phyloP scores from a whole-genome alignment of 768 basidiomycete genomes.

The Calocybe indica region DNA sequence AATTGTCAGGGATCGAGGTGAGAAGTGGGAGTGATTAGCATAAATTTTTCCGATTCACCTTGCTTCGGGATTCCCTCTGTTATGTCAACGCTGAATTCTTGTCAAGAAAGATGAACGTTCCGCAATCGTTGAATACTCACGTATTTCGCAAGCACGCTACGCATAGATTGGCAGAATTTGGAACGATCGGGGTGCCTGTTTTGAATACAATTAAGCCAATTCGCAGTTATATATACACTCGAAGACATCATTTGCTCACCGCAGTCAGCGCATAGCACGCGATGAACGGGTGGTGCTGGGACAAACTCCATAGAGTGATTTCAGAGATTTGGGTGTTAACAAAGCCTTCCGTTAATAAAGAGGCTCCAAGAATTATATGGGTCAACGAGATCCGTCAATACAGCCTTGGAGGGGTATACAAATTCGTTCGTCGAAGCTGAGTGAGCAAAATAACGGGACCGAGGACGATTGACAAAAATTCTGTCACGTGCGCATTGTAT shows the following conservation, averaged over 20 bases:
- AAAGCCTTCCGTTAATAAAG: too few relatives aligned
- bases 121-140: slow-evolving; percentile 31
- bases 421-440: slow-evolving; percentile 1
- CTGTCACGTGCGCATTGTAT: slow-evolving; percentile 7
- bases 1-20: slow-evolving; percentile 1
- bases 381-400: too few relatives aligned
- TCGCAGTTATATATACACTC: slow-evolving; percentile 2
- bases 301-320: slow-evolving; percentile 64
- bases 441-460: slow-evolving; percentile 2
- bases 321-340: too few relatives aligned
- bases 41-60: slow-evolving; percentile 35
- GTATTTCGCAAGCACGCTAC: slow-evolving; percentile 86
- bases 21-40: neutral
- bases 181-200: slow-evolving; percentile 78
- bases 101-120: neutral
- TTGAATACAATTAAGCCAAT: neutral
- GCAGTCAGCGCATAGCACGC: slow-evolving; percentile 87
- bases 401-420: too few relatives aligned
- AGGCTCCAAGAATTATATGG: too few relatives aligned
- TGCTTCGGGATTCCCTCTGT: slow-evolving; percentile 98
- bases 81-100: slow-evolving; percentile 74
- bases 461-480: slow-evolving; percentile 9
- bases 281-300: slow-evolving; percentile 68
- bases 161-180: slow-evolving; percentile 90
- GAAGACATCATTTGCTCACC: slow-evolving; percentile 35